Percentiles rank a stretch among this genome's conserved stretches.
phyloP scores from a whole-genome alignment of 495 filamentous ascomycete genomes.

The Xylaria castorea region DNA sequence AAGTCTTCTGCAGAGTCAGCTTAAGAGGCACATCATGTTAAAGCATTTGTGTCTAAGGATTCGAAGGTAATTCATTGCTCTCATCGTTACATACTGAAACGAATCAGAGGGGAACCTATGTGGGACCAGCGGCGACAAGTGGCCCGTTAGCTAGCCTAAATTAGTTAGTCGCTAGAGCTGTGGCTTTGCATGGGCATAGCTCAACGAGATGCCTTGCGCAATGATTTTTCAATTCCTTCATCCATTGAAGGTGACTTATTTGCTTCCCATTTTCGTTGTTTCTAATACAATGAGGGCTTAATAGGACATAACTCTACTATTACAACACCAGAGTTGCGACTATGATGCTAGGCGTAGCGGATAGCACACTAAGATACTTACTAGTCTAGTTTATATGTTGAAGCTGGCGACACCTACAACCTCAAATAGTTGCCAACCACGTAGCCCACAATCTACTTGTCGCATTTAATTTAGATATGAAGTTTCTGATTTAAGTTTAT shows the following conservation, averaged over 20 bases:
- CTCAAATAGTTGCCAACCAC: not conserved
- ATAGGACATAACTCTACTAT: not conserved
- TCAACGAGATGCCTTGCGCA: too few species aligned
- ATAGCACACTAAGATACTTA: not conserved
- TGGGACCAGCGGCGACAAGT: not conserved
- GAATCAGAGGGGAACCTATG: not conserved
- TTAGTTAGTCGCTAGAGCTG: not conserved
- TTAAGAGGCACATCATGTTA: not conserved
- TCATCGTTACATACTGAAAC: not conserved
- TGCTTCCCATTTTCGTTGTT: too few species aligned
- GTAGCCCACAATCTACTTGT: not conserved
- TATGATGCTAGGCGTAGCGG: not conserved
- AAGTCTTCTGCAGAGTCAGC: not conserved
- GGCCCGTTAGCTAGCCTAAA: not conserved
- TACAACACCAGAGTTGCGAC: not conserved
- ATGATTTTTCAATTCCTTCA: not conserved
- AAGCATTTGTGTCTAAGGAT: not conserved
- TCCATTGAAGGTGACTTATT: not conserved
- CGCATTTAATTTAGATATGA: not conserved
- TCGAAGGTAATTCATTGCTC: not conserved
- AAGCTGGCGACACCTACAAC: not conserved
- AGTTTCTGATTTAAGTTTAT: not conserved
- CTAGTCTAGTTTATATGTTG: not conserved
- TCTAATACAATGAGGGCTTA: not conserved
- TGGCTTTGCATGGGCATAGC: not conserved